A percentile compares a stretch with the other conserved stretches of the same genome.
phyloP scores from a whole-genome alignment of 164 flowering plant species.

The Chloranthus sessilifolius region DNA sequence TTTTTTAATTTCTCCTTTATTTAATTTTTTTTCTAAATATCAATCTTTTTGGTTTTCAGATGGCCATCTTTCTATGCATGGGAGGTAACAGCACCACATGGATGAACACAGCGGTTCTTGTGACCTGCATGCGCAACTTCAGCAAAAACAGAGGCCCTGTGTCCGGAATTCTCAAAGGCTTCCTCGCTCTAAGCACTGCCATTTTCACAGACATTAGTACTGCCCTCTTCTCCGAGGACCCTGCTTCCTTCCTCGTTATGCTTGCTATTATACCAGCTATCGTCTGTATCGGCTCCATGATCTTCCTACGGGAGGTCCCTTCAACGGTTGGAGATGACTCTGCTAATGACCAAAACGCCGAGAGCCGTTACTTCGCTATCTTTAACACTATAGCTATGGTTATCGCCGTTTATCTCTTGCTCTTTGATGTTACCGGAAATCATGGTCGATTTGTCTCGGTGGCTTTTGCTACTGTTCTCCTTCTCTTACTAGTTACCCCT shows the following conservation, averaged over 20 bases:
- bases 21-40: too few relatives aligned
- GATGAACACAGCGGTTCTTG: constrained; percentile 94
- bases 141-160: constrained; percentile 78
- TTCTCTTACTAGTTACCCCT: constrained; percentile 32
- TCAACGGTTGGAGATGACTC: constrained; percentile 23
- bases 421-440: constrained; percentile 30
- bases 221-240: constrained; percentile 54
- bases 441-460: constrained; percentile 24
- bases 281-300: constrained; percentile 53
- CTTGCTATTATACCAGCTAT: constrained; percentile 54
- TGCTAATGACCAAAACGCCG: constrained; percentile 18
- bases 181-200: constrained; percentile 80
- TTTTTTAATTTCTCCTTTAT: too few relatives aligned
- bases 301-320: constrained; percentile 42
- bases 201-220: constrained; percentile 77
- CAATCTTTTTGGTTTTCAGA: too few relatives aligned
- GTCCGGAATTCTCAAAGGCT: constrained; percentile 81
- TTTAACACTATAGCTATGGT: constrained; percentile 30
- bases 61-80: constrained; percentile 73
- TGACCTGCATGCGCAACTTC: constrained; percentile 83
- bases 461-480: constrained; percentile 24
- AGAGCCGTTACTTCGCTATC: constrained; percentile 24
- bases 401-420: constrained; percentile 36
- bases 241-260: constrained; percentile 59
- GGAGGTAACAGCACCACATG: constrained; percentile 95